phyloP scores from a whole-genome alignment of 2,329 filamentous ascomycete genomes.

The Domatiomyces catenatus region DNA sequence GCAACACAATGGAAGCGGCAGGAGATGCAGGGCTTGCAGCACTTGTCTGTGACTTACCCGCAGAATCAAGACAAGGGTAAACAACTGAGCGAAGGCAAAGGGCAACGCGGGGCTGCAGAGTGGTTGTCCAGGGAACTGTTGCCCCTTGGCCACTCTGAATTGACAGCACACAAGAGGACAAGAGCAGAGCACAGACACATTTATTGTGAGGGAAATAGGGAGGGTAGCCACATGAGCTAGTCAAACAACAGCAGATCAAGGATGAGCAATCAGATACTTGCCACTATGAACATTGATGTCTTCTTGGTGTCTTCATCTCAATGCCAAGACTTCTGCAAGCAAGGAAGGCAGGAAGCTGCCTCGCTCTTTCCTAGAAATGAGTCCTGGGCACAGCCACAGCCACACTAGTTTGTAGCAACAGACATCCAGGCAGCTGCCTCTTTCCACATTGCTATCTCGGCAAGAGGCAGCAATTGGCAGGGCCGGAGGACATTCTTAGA shows the following conservation, averaged over 20 bases:
- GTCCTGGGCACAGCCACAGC: neutral
- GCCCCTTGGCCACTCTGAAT: neutral
- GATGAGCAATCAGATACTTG: neutral
- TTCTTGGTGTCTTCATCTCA: neutral
- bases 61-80: neutral
- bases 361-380: neutral
- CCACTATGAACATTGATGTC: neutral
- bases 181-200: neutral
- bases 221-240: neutral
- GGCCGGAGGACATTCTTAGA: neutral
- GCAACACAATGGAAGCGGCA: conserved; percentile 2
- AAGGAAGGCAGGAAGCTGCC: neutral
- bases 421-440: neutral
- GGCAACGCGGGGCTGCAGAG: neutral
- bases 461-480: neutral
- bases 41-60: neutral
- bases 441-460: too few relatives aligned
- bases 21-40: neutral
- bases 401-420: neutral
- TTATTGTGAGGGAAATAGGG: neutral
- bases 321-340: neutral
- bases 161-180: neutral
- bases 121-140: neutral
- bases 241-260: neutral
- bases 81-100: neutral